Evolutionary conservation across 495 filamentous ascomycete species (phyloP).

Genomic region (Trichoderma reesei): DNA sequence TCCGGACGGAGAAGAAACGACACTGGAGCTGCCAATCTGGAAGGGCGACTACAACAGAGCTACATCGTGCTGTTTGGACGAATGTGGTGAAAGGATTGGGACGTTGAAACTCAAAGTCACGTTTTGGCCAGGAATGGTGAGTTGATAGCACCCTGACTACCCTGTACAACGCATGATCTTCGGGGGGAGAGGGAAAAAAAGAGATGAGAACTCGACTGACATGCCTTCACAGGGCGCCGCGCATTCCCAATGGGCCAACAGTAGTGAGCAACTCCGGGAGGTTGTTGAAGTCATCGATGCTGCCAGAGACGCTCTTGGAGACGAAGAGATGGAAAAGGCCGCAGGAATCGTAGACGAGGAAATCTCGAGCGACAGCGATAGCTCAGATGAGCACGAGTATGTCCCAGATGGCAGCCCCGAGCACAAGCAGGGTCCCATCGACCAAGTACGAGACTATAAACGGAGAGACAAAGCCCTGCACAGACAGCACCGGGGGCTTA

Average conservation of each 20-base stretch:
- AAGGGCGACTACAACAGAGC: slow-evolving; percentile 24
- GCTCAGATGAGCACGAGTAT: slow-evolving; percentile 17
- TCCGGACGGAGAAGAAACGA: slow-evolving; percentile 50
- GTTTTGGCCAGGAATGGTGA: slow-evolving; percentile 27
- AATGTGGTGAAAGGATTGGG: slow-evolving; percentile 17
- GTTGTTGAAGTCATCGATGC: slow-evolving; percentile 53
- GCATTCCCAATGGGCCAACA: slow-evolving; percentile 35
- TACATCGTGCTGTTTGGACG: slow-evolving; percentile 37
- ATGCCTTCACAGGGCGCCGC: slow-evolving; percentile 49
- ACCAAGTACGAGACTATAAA: slow-evolving; percentile 41
- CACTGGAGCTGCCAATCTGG: slow-evolving; percentile 47
- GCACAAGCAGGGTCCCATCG: slow-evolving; percentile 31
- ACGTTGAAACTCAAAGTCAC: slow-evolving; percentile 10
- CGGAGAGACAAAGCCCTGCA: slow-evolving; percentile 49
- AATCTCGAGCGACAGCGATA: slow-evolving; percentile 9
- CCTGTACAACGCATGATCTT: too few relatives aligned
- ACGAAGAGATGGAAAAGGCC: background rate
- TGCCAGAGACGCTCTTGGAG: slow-evolving; percentile 20
- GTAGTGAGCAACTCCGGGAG: slow-evolving; percentile 39
- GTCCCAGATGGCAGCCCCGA: slow-evolving; percentile 22
- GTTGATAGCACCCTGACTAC: slow-evolving; percentile 32
- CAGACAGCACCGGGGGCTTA: slow-evolving; percentile 53
- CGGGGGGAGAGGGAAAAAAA: too few relatives aligned
- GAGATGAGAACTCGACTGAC: slow-evolving; percentile 49
- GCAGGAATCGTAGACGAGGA: slow-evolving; percentile 10